Base-by-base conservation (phyloP, 1,139 yeast genomes). In the Lodderomyces jiufengensis region DNA sequence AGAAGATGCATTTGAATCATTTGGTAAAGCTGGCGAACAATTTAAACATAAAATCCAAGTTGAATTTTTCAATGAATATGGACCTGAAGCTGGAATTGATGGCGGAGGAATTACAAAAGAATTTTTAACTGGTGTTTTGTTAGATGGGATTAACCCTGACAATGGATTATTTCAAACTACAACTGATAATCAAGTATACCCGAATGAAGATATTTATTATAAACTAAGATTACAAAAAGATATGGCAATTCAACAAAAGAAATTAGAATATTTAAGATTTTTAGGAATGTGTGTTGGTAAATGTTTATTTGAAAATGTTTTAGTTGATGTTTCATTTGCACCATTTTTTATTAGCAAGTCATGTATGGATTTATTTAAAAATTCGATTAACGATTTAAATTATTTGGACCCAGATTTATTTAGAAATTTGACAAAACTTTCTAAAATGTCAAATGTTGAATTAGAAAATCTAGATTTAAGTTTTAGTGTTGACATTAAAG, bases 21-120 rank as follows among this genome's bases (percentile, higher is more conserved):
- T 81, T 50, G 66, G 69, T 36, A 57, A 60, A 5, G 35, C 50
- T 3, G 74, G 74, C 0, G 10, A 49, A 1, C 63, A 64, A 12
- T 74, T 92, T 55, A 86, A 84, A 50, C 55, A 72, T 16, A 70
- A 67, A 25, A 59, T 90, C 11, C 66, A 75, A 2, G 88, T 92
- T 3, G 70, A 73, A 5, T 88, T 92, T 50, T 66, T 64, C 34
- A 84, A 85, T 51, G 76, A 81, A 41, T 76, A 81, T 57, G 77
- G 74, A 20, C 74, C 67, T 29, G 95, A 84, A 50, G 92, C 84
- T 1, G 98, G 98, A 1, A 83, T 92, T 37, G 98, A 92, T 58
- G 98, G 98, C 4, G 98, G 98, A 9, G 98, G 98, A 2, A 67
- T 92, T 15, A 90, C 97, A 0, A 90, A 92, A 55, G 98, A 92